Conservation (phyloP, 1,284 basidiomycete species). For the Phlebopus sp. region DNA sequence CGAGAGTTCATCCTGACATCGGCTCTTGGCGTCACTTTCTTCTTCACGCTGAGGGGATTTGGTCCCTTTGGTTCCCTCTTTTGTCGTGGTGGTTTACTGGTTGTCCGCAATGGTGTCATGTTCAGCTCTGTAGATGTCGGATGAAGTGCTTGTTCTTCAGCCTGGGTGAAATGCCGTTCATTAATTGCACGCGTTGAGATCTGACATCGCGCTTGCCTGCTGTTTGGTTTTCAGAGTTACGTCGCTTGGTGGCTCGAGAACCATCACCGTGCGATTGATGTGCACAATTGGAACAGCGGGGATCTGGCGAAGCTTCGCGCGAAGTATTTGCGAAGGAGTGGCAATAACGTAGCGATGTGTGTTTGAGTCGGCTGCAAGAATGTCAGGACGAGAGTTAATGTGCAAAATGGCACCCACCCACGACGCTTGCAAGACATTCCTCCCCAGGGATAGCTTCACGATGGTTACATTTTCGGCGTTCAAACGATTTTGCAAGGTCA, state of each 20-base stretch:
- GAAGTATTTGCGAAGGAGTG: conserved; percentile 71
- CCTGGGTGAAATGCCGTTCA: conserved; percentile 34
- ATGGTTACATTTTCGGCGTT: conserved; percentile 94
- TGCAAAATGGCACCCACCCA: conserved; percentile 56
- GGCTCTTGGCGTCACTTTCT: conserved; percentile 37
- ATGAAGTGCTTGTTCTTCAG: conserved; percentile 52
- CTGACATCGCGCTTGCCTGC: conserved; percentile 40
- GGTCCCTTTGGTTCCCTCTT: conserved; percentile 79
- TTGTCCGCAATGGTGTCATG: conserved; percentile 34
- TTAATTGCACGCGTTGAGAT: background rate
- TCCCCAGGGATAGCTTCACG: conserved; percentile 76
- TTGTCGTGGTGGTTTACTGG: conserved; percentile 50
- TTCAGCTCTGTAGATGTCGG: conserved; percentile 47
- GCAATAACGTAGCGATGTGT: conserved; percentile 89
- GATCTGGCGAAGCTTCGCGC: conserved; percentile 61
- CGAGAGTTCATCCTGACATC: background rate
- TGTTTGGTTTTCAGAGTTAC: conserved; percentile 71
- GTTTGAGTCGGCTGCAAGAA: conserved; percentile 69
- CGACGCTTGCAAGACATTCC: conserved; percentile 80
- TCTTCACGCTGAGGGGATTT: conserved; percentile 92
- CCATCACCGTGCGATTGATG: conserved; percentile 86
- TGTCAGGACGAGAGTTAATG: conserved; percentile 11
- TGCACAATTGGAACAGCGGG: conserved; percentile 87
- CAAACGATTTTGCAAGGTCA: conserved; percentile 89
- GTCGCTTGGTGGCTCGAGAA: conserved; percentile 84